Percentiles rank a stretch among this genome's conserved stretches.
Evolutionary conservation across 2,329 filamentous ascomycete genomes (phyloP).

Genomic region (Aureobasidium sp.): DNA sequence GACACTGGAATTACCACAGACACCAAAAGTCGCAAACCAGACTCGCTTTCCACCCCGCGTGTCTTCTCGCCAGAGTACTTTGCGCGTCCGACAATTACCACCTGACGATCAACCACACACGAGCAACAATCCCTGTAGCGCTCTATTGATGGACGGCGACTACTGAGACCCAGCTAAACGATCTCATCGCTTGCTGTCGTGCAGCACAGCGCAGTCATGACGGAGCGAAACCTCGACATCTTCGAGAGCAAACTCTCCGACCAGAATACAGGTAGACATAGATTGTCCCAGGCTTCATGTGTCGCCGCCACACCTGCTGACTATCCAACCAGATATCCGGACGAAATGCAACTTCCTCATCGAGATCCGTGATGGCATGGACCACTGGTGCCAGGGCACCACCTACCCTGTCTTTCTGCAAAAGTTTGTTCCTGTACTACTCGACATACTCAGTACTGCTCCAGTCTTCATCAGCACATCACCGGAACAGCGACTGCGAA

Average conservation of each 20-base stretch:
- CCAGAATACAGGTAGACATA: conserved; percentile 18
- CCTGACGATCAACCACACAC: neutral
- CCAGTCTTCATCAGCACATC: conserved; percentile 89
- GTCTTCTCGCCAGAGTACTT: neutral
- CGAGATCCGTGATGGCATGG: conserved; percentile 83
- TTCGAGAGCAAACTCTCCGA: conserved; percentile 41
- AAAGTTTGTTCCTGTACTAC: conserved; percentile 82
- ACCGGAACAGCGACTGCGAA: conserved; percentile 86
- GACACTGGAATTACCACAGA: neutral
- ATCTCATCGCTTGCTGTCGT: neutral
- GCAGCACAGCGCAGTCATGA: conserved; percentile 20
- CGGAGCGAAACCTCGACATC: conserved; percentile 36
- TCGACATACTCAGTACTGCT: conserved; percentile 72
- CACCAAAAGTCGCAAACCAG: neutral
- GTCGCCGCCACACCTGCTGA: neutral
- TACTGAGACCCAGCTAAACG: neutral
- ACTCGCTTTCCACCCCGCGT: conserved; percentile 10
- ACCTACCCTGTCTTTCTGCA: conserved; percentile 76
- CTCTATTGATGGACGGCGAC: conserved; percentile 4
- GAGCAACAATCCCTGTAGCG: neutral
- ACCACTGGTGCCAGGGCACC: conserved; percentile 71
- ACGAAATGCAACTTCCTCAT: conserved; percentile 72
- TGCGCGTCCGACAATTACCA: neutral
- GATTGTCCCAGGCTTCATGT: neutral
- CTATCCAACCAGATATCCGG: neutral